Evolutionary conservation across 345 rosid species (phyloP), one percentile per base, ranked within the genome.

Genomic region (Triadica sebifera): DNA sequence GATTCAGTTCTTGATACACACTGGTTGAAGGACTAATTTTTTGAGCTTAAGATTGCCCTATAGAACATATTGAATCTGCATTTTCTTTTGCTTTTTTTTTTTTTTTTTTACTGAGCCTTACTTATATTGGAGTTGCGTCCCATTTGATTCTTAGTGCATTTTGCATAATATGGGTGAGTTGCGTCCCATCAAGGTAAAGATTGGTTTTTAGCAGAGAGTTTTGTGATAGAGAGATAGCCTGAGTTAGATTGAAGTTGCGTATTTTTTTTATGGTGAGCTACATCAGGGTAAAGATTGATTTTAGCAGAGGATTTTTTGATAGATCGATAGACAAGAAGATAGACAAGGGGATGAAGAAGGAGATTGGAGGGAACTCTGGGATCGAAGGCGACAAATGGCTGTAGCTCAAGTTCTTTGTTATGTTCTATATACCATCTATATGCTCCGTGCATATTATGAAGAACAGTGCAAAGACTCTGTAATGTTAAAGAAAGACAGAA

Each of bases 241-340:
- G 6, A 56, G 24, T 56, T 56, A 52, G 56, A 19, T 52, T 52
- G 19, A 12, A 52, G 4, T 52, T 13, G 56, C 10, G 47, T 6
- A 43, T 4, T 43, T 29, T 29, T 29, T 43, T 43, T 43, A 5
- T 43, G 47, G 47, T 43, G 47, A 43, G 10, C 5, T 10, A 43
- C 46, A 43, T 5, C 46, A 43, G 9, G 46, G 58, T 16, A 2
- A 19, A 51, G 56, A 19, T 51, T 51, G n/a, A 13, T n/a, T n/a
- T 43, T 41, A 65, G 43, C 34, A 43, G 12, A n/a, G 47, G 49
- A 39, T 64, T 19, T 6, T 51, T 11, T 8, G 66, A 52, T 59
- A 82, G 80, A 71, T 80, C 69, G 73, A 69, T 43, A 39, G 56
- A 70, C n/a, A 7, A 75, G 72, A 70, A 63, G 72, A 55, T 0